phyloP scores from a whole-genome alignment of 2,329 filamentous ascomycete genomes.

The Calonectria hawksworthii region DNA sequence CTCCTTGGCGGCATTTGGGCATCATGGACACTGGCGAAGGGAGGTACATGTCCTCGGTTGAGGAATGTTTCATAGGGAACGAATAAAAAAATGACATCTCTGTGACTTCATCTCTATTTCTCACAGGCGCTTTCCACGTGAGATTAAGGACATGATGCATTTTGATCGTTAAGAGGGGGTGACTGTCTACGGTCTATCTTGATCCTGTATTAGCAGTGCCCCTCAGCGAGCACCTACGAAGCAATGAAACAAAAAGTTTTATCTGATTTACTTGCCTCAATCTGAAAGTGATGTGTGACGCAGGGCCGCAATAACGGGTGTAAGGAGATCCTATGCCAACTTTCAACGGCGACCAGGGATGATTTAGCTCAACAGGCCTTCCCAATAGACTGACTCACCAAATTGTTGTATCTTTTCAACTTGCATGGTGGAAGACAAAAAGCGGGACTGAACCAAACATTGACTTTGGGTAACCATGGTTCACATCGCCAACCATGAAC shows the following conservation, averaged over 20 bases:
- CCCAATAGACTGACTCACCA: background rate
- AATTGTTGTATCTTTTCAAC: background rate
- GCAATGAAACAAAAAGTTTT: background rate
- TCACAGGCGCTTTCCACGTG: background rate
- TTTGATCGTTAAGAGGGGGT: background rate
- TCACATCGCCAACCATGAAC: background rate
- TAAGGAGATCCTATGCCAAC: too few species aligned
- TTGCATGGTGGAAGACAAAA: background rate
- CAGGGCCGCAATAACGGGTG: background rate
- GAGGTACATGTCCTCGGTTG: slow-evolving; percentile 61
- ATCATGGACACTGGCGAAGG: slow-evolving; percentile 65
- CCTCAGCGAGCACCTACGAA: background rate
- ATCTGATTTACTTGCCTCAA: background rate
- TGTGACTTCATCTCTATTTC: slow-evolving; percentile 40
- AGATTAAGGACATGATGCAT: background rate
- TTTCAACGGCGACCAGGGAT: background rate
- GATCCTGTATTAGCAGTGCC: background rate
- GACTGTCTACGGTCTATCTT: background rate
- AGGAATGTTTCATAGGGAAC: slow-evolving; percentile 61
- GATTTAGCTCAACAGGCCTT: background rate
- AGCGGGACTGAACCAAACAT: background rate
- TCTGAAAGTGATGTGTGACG: background rate
- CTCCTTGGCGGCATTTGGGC: slow-evolving; percentile 60
- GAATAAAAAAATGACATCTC: slow-evolving; percentile 51
- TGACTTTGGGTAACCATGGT: background rate